Evolutionary conservation across 2,329 filamentous ascomycete species (phyloP).

Genomic region (Chalara sp.): DNA sequence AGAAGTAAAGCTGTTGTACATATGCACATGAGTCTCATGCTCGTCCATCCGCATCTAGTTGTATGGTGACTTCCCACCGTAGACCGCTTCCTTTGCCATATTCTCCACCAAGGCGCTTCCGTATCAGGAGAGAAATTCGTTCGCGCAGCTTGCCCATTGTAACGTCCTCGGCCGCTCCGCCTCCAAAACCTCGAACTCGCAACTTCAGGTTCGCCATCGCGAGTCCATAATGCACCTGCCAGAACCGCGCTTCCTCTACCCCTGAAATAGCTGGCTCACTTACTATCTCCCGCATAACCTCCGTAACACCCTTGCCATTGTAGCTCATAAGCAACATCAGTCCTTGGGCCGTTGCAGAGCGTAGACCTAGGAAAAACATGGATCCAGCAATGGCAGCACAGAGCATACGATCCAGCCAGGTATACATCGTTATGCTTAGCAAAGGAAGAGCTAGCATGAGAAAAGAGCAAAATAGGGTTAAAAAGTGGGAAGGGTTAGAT

Average conservation of each 20-base stretch:
- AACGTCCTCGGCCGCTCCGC: conserved; percentile 48
- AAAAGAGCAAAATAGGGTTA: conserved; percentile 81
- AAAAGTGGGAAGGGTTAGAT: conserved; percentile 89
- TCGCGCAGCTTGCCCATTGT: conserved; percentile 67
- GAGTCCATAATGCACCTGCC: conserved; percentile 96
- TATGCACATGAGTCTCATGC: neutral
- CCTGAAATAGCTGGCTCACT: conserved; percentile 67
- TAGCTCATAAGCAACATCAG: conserved; percentile 97
- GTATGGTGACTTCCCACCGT: conserved; percentile 89
- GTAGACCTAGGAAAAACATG: conserved; percentile 83
- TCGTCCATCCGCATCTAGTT: conserved; percentile 43
- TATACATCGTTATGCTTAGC: conserved; percentile 72
- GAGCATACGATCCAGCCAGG: conserved; percentile 76
- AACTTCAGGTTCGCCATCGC: conserved; percentile 94
- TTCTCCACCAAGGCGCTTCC: conserved; percentile 79
- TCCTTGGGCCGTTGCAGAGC: conserved; percentile 78
- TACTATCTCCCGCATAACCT: conserved; percentile 80
- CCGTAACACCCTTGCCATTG: conserved; percentile 29
- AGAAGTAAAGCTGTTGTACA: too few relatives aligned
- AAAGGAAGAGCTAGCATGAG: conserved; percentile 77
- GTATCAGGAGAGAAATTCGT: conserved; percentile 70
- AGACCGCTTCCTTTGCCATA: conserved; percentile 74
- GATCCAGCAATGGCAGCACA: conserved; percentile 74
- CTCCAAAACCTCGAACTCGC: conserved; percentile 49
- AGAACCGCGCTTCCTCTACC: conserved; percentile 90